Conservation (phyloP, 2,329 filamentous ascomycete species). For the Xylaria digitata region DNA sequence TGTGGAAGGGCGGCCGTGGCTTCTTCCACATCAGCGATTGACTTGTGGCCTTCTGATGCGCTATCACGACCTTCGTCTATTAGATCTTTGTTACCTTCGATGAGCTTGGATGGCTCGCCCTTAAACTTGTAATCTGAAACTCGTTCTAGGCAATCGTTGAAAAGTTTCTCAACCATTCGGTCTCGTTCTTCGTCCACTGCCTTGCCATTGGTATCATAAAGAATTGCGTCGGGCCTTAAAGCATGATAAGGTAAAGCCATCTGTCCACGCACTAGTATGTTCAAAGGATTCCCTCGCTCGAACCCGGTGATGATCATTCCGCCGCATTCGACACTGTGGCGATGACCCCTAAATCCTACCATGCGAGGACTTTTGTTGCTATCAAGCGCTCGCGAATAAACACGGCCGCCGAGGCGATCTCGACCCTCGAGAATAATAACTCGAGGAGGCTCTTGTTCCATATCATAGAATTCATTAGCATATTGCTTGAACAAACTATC, state of each 20-base stretch:
- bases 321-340: constrained; percentile 93
- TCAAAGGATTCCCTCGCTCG: constrained; percentile 92
- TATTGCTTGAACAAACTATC: constrained; percentile 88
- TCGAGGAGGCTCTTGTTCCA: constrained; percentile 75
- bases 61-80: constrained; percentile 87
- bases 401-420: constrained; percentile 86
- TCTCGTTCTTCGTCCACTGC: constrained; percentile 84
- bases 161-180: constrained; percentile 86
- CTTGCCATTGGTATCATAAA: constrained; percentile 86
- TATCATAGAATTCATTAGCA: constrained; percentile 71
- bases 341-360: constrained; percentile 65
- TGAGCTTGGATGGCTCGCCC: constrained; percentile 72
- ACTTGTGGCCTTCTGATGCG: constrained; percentile 73
- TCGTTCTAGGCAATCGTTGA: constrained; percentile 93
- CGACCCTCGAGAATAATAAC: constrained; percentile 89
- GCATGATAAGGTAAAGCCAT: constrained; percentile 87
- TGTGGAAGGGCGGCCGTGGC: constrained; percentile 70
- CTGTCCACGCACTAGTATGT: constrained; percentile 90
- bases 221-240: constrained; percentile 81
- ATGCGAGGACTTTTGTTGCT: constrained; percentile 66
- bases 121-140: constrained; percentile 92
- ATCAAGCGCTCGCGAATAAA: constrained; percentile 82
- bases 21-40: constrained; percentile 79
- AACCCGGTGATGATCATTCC: constrained; percentile 99
- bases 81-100: constrained; percentile 84